A percentile compares a stretch with the other conserved stretches of the same genome.
Conservation (phyloP, 768 basidiomycete species). For the Trametes elegans region DNA sequence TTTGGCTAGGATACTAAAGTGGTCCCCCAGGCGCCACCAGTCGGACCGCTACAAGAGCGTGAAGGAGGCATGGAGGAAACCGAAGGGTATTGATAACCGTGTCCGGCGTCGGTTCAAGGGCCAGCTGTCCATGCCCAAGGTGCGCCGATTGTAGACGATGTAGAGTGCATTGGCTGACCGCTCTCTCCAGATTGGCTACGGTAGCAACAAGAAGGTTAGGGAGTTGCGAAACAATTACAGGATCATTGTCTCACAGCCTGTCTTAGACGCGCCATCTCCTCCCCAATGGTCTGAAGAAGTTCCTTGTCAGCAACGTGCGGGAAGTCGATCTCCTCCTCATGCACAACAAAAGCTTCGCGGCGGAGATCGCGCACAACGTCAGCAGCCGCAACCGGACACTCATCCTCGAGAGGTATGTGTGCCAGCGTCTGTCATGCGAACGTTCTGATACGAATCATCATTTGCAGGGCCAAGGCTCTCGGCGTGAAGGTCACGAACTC, state of each 20-base stretch:
- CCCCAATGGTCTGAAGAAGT: slow-evolving; percentile 94
- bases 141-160: slow-evolving; percentile 33
- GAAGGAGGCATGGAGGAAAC: slow-evolving; percentile 99
- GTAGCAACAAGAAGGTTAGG: slow-evolving; percentile 76
- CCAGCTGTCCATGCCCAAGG: slow-evolving; percentile 95
- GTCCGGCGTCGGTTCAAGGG: slow-evolving; percentile 95
- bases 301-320: slow-evolving; percentile 90
- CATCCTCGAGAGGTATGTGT: slow-evolving; percentile 79
- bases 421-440: not conserved
- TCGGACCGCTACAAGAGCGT: slow-evolving; percentile 96
- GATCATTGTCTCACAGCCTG: not conserved
- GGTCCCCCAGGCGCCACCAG: slow-evolving; percentile 80
- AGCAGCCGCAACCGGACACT: slow-evolving; percentile 91
- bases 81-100: slow-evolving; percentile 99
- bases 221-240: not conserved
- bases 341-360: slow-evolving; percentile 96
- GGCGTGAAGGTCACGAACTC: slow-evolving; percentile 95
- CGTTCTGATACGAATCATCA: not conserved
- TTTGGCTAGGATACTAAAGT: not conserved
- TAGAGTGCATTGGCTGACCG: not conserved
- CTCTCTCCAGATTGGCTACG: slow-evolving; percentile 69
- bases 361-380: slow-evolving; percentile 95
- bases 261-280: slow-evolving; percentile 89
- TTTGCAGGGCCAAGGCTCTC: slow-evolving; percentile 71
- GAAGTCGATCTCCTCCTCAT: slow-evolving; percentile 95